Conservation (phyloP, 768 basidiomycete species). For the Mycena vitilis region DNA sequence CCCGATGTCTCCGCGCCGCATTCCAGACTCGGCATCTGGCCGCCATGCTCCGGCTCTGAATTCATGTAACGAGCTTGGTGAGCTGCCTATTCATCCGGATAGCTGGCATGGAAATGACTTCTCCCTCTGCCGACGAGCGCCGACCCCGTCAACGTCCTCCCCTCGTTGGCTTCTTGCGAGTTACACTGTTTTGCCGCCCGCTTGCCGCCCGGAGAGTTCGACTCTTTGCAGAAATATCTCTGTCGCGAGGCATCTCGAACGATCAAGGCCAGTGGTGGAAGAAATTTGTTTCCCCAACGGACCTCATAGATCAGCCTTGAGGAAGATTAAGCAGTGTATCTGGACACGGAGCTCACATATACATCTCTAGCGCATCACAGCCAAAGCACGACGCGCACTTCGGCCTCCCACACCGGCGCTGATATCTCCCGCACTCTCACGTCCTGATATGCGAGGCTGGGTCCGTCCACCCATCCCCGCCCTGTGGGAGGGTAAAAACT, state of each 20-base stretch:
- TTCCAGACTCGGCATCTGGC: constrained; percentile 5
- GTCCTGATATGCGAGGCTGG: neutral
- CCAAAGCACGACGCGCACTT: neutral
- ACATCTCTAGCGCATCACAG: neutral
- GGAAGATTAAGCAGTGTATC: too few relatives aligned
- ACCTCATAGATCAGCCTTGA: too few relatives aligned
- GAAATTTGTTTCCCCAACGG: neutral
- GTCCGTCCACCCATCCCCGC: neutral
- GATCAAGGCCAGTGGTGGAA: neutral
- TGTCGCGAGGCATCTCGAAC: neutral
- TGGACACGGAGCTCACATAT: neutral
- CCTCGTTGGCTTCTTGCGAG: neutral
- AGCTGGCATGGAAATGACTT: neutral
- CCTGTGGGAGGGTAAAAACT: neutral
- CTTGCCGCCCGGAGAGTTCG: neutral
- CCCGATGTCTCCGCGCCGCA: constrained; percentile 24
- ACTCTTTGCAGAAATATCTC: neutral
- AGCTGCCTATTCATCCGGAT: neutral
- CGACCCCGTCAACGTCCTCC: neutral
- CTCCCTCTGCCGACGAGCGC: neutral
- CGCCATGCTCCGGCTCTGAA: neutral
- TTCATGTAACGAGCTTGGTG: constrained; percentile 9
- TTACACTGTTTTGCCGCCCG: neutral
- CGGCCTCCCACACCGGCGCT: constrained; percentile 12
- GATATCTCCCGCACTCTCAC: constrained; percentile 12